Percentiles rank a stretch among this genome's conserved stretches.
Evolutionary conservation across 768 basidiomycete genomes (phyloP).

Genomic region (Cubamyces lactineus): DNA sequence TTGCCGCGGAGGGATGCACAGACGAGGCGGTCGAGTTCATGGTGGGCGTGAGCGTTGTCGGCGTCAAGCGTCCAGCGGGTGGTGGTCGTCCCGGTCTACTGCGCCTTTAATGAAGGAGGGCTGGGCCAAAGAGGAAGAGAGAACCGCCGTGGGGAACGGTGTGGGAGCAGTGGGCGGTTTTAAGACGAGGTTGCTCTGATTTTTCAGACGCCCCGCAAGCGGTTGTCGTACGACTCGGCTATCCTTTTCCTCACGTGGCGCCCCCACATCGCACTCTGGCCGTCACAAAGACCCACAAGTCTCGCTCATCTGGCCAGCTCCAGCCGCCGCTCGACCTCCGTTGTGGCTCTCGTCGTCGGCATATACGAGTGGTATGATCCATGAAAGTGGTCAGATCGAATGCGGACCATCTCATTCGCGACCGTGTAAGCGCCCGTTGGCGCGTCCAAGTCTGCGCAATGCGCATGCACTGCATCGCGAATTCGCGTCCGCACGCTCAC

Average conservation of each 20-base stretch:
- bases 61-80: not conserved
- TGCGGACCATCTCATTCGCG: not conserved
- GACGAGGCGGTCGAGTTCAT: conserved; percentile 32
- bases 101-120: not conserved
- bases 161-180: conserved; percentile 11
- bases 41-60: conserved; percentile 12
- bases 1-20: conserved; percentile 36
- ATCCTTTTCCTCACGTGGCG: conserved; percentile 17
- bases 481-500: too few species aligned
- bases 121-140: conserved; percentile 9
- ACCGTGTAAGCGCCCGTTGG: not conserved
- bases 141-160: conserved; percentile 13
- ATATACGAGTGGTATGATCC: conserved; percentile 1
- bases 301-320: conserved; percentile 21
- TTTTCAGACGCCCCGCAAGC: conserved; percentile 1
- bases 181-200: conserved; percentile 5
- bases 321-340: conserved; percentile 16
- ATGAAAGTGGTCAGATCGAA: not conserved
- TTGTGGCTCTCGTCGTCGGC: not conserved
- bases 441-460: not conserved
- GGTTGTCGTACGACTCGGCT: conserved; percentile 25
- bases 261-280: not conserved
- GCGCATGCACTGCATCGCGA: too few species aligned
- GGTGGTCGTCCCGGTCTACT: not conserved
- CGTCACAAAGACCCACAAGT: not conserved